These are phyloP conservation scores for Recurvomyces mirabilis DNA, from an alignment of 495 filamentous ascomycete genomes.

Conservation along the genomic window DNA sequence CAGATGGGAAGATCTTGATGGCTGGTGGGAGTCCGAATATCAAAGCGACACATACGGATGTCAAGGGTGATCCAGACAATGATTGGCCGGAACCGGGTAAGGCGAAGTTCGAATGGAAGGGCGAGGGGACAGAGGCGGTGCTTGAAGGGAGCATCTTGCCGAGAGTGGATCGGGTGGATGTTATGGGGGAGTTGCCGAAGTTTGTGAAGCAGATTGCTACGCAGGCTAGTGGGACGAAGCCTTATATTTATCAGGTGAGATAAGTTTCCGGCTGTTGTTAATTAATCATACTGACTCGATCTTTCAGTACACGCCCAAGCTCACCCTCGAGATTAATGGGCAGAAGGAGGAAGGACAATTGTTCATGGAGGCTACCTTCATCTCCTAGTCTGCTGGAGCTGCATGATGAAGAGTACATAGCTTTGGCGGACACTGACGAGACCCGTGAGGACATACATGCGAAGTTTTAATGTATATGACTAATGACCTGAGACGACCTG, in stretches of 20 bases:
- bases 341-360: constrained; percentile 62
- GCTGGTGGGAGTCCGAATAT: constrained; percentile 52
- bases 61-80: constrained; percentile 58
- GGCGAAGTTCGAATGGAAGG: constrained; percentile 67
- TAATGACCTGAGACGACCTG: no score
- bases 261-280: neutral
- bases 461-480: no score
- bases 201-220: constrained; percentile 91
- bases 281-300: constrained; percentile 1
- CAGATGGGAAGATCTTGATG: constrained; percentile 66
- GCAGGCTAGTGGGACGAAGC: constrained; percentile 76
- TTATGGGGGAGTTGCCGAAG: constrained; percentile 90
- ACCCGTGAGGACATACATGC: no score
- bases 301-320: constrained; percentile 53
- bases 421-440: no score
- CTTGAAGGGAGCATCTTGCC: constrained; percentile 59
- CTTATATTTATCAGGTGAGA: constrained; percentile 91
- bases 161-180: constrained; percentile 74
- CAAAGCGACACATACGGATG: constrained; percentile 47
- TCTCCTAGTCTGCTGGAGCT: no score
- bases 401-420: no score
- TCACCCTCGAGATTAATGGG: constrained; percentile 69
- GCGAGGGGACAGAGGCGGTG: constrained; percentile 56
- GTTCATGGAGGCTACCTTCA: constrained; percentile 86
- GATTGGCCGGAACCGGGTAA: constrained; percentile 81